A percentile compares a stretch with the other conserved stretches of the same genome.
These are phyloP conservation scores for Orbilia oligospora DNA, from an alignment of 2,329 filamentous ascomycete genomes.

Conservation along the genomic window DNA sequence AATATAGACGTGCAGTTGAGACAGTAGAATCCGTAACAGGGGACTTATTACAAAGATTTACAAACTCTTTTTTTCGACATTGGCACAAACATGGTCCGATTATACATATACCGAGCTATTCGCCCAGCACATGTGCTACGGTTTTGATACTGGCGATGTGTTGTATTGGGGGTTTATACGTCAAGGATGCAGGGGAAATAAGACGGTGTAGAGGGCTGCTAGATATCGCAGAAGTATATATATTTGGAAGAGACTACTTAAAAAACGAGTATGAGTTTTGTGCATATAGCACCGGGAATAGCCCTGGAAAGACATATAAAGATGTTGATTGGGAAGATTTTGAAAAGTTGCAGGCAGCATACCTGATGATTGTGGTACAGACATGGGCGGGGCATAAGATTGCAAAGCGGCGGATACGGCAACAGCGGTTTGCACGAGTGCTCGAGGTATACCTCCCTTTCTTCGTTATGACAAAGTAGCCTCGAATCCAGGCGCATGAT, in stretches of 20 bases:
- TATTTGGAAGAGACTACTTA: slow-evolving; percentile 44
- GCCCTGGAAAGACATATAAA: slow-evolving; percentile 33
- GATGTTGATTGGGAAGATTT: slow-evolving; percentile 56
- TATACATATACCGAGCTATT: slow-evolving; percentile 49
- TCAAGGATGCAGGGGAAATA: slow-evolving; percentile 44
- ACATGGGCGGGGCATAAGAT: slow-evolving; percentile 52
- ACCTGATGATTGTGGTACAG: slow-evolving; percentile 55
- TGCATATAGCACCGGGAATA: slow-evolving; percentile 1
- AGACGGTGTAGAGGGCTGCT: slow-evolving; percentile 27
- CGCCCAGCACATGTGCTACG: slow-evolving; percentile 43
- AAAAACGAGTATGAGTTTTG: slow-evolving; percentile 53
- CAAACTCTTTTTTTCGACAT: slow-evolving; percentile 49
- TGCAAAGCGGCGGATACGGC: slow-evolving; percentile 47
- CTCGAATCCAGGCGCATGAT: no score
- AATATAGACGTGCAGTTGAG: slow-evolving; percentile 34
- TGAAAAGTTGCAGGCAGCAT: slow-evolving; percentile 56
- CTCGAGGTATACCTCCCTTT: slow-evolving; percentile 27
- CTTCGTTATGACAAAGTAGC: neutral
- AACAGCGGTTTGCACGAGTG: slow-evolving; percentile 41
- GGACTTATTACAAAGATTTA: slow-evolving; percentile 49
- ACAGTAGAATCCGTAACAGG: slow-evolving; percentile 44
- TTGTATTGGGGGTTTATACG: slow-evolving; percentile 54
- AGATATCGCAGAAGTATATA: slow-evolving; percentile 49
- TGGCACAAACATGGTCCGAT: slow-evolving; percentile 57
- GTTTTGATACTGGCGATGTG: slow-evolving; percentile 54